Conservation (phyloP, 2,329 filamentous ascomycete species). For the Pyrenophora tritici-repentis region DNA sequence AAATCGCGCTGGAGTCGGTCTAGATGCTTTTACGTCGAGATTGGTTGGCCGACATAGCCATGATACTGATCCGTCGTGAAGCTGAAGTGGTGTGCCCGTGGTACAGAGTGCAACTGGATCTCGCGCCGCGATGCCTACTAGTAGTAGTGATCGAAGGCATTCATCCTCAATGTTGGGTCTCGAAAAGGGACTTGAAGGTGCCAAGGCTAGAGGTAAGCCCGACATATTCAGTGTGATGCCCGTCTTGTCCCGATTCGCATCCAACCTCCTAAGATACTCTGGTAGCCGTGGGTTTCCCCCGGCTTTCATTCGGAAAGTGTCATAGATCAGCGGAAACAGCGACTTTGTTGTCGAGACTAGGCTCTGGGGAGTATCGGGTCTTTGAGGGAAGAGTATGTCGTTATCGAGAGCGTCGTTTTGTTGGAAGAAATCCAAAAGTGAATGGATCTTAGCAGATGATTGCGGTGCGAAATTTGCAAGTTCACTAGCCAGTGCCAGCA, state of each 20-base stretch:
- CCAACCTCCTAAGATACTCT: slow-evolving; percentile 46
- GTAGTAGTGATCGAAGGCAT: slow-evolving; percentile 49
- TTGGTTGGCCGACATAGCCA: slow-evolving; percentile 40
- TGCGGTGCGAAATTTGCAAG: slow-evolving; percentile 15
- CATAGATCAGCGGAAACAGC: slow-evolving; percentile 34
- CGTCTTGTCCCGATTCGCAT: slow-evolving; percentile 52
- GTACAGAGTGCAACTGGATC: slow-evolving; percentile 51
- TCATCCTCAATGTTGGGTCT: slow-evolving; percentile 46
- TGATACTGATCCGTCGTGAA: slow-evolving; percentile 41
- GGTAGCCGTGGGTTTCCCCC: slow-evolving; percentile 51
- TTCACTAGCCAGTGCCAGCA: slow-evolving; percentile 45
- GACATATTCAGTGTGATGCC: slow-evolving; percentile 50
- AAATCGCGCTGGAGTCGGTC: slow-evolving; percentile 19
- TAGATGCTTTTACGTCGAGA: slow-evolving; percentile 24
- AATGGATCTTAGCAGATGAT: slow-evolving; percentile 24
- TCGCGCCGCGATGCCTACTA: slow-evolving; percentile 48
- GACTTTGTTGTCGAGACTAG: slow-evolving; percentile 4
- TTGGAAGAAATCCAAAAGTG: slow-evolving; percentile 29
- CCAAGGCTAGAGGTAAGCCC: slow-evolving; percentile 47
- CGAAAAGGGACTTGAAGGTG: slow-evolving; percentile 33
- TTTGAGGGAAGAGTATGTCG: slow-evolving; percentile 10
- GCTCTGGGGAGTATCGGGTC: slow-evolving; percentile 23
- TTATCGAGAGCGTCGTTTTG: slow-evolving; percentile 8
- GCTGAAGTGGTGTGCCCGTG: slow-evolving; percentile 37
- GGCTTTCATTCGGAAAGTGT: slow-evolving; percentile 50